phyloP scores from a whole-genome alignment of 75 land plant species.

The Picea glauca region DNA sequence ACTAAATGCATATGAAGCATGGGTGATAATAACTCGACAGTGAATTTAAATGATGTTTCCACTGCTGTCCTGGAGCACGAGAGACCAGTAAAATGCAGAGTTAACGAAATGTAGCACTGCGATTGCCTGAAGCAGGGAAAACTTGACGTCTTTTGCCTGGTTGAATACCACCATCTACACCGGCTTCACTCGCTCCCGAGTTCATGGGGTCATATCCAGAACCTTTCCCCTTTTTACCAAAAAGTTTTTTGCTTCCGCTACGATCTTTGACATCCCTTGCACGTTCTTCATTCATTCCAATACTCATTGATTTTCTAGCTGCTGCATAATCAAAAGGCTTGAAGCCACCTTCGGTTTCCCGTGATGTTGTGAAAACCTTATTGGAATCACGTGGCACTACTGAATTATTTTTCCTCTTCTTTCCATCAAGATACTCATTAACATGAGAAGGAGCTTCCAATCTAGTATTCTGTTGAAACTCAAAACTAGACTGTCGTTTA shows the following conservation, averaged over 20 bases:
- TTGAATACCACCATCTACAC: slow-evolving; percentile 7
- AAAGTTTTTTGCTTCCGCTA: neutral
- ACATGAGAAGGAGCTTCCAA: neutral
- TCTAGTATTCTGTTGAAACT: neutral
- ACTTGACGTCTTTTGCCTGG: slow-evolving; percentile 47
- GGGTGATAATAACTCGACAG: no score
- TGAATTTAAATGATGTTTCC: no score
- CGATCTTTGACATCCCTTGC: no score
- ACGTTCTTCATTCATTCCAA: slow-evolving; percentile 12
- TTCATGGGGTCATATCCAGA: neutral
- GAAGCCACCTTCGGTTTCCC: slow-evolving; percentile 9
- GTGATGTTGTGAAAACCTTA: neutral
- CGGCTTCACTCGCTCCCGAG: slow-evolving; percentile 9
- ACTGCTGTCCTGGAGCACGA: neutral
- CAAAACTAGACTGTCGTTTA: neutral
- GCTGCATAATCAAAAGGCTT: slow-evolving; percentile 60
- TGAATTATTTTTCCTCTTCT: neutral
- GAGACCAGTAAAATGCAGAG: neutral
- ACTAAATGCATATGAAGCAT: no score
- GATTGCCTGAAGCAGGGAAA: slow-evolving; percentile 60
- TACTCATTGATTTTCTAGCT: slow-evolving; percentile 33
- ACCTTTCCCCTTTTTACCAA: neutral
- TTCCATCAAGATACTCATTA: neutral
- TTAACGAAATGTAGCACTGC: slow-evolving; percentile 49
- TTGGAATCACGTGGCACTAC: neutral